Base-by-base conservation (phyloP, 495 filamentous ascomycete genomes). In the Daldinia caldariorum region DNA sequence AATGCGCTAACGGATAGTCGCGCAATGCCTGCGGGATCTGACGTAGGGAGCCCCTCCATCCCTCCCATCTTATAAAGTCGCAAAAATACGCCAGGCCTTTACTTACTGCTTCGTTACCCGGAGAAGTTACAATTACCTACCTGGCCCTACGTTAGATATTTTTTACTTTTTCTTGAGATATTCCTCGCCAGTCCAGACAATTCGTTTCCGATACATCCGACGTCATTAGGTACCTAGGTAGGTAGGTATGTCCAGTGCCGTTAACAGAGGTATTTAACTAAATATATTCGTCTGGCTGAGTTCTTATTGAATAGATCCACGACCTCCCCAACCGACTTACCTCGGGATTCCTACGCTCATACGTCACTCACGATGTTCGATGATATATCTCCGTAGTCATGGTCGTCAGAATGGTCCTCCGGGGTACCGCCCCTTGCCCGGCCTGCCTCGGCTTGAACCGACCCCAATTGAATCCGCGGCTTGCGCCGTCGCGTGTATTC, bases 1-100 rank as follows among this genome's bases (percentile, higher is more conserved):
- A n/a, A n/a, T n/a, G n/a, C n/a, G n/a, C n/a, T n/a, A n/a, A n/a
- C n/a, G n/a, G 26, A 12, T 49, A 47, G 35, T 70, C 61, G 67
- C 67, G 67, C 67, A 70, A 70, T 70, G 55, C 20, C 37, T n/a
- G 37, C 12, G 8, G 29, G 5, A 47, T 70, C 67, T 70, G 67
- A 70, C 67, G 67, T 70, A 35, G 59, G 53, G 53, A 66, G 50
- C 69, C 69, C 69, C 69, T 67, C 63, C 63, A 67, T 59, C 55
- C 13, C 22, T 26, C n/a, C 37, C 64, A 45, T 43, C 37, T 39
- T 39, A 4, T 13, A 39, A 39, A 45, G 8, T 47, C 43, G 43
- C 43, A 22, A 47, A 47, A 45, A 38, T 45, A 45, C 41, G 7
- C 10, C 34, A 9, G 6, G 18, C 18, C 2, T 14, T 47, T 20